A percentile compares a stretch with the other conserved stretches of the same genome.
phyloP scores from a whole-genome alignment of 257 asterid species.

The Solanum sparsipilum region DNA sequence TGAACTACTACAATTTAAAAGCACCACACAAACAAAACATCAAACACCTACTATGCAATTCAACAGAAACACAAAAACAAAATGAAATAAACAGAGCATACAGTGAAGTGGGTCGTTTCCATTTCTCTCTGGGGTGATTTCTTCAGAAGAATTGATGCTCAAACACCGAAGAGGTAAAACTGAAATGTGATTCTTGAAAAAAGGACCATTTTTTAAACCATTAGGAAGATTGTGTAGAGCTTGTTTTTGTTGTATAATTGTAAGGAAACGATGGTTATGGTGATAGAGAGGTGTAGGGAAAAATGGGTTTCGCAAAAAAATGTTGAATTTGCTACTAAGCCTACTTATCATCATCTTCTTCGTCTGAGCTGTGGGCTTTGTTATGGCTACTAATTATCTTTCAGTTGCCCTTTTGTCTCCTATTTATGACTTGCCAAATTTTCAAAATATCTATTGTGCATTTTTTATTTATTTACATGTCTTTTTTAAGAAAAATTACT shows the following conservation, averaged over 20 bases:
- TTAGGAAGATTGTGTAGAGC: neutral
- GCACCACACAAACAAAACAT: conserved; percentile 9
- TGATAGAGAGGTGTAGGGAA: neutral
- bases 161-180: neutral
- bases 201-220: neutral
- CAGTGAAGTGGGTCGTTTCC: conserved; percentile 4
- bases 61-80: neutral
- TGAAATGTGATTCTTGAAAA: neutral
- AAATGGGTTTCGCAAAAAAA: neutral
- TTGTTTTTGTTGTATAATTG: neutral
- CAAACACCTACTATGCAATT: conserved; percentile 39
- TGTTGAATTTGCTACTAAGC: neutral
- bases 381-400: neutral
- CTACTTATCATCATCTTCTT: neutral
- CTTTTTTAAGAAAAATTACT: too few relatives aligned
- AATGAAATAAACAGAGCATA: neutral
- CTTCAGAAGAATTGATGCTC: conserved; percentile 1
- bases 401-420: neutral
- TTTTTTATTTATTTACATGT: too few relatives aligned
- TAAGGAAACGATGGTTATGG: neutral
- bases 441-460: too few relatives aligned
- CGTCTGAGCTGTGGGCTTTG: neutral
- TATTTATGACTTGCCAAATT: neutral
- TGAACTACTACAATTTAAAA: neutral
- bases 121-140: neutral